Conservation (phyloP, 2,329 filamentous ascomycete species). For the Zasmidium citrigriseum region DNA sequence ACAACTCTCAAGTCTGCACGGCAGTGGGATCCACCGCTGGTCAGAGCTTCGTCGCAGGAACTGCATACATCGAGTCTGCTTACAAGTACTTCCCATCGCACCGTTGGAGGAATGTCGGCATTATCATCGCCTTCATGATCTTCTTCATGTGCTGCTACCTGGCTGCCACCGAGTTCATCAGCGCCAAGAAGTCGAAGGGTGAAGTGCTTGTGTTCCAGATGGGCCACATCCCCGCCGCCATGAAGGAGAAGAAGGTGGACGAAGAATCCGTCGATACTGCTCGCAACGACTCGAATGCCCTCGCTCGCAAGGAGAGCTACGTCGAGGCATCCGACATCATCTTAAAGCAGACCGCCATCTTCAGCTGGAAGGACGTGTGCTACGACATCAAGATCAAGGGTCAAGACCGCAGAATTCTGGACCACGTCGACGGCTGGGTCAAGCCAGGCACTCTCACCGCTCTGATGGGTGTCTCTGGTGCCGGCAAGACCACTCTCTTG, state of each 20-base stretch:
- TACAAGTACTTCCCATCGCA: constrained; percentile 39
- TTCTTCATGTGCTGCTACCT: constrained; percentile 46
- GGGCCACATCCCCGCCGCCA: constrained; percentile 50
- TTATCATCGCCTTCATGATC: constrained; percentile 48
- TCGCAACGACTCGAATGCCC: constrained; percentile 10
- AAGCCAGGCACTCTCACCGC: constrained; percentile 89
- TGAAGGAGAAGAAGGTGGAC: constrained; percentile 49
- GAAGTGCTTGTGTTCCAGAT: constrained; percentile 53
- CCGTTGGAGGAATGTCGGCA: constrained; percentile 52
- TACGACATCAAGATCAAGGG: constrained; percentile 79
- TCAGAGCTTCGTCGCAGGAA: constrained; percentile 40
- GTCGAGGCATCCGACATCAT: constrained; percentile 48
- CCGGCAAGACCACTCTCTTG: constrained; percentile 90
- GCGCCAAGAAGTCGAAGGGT: constrained; percentile 53
- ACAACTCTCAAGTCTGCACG: constrained; percentile 40
- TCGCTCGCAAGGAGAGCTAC: constrained; percentile 38
- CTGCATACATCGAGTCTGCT: constrained; percentile 35
- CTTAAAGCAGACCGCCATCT: constrained; percentile 71
- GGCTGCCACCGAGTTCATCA: constrained; percentile 48
- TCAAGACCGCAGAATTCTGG: constrained; percentile 72
- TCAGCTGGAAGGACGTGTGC: constrained; percentile 83
- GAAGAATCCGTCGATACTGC: constrained; percentile 32
- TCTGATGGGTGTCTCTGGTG: constrained; percentile 87
- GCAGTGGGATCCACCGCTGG: constrained; percentile 46
- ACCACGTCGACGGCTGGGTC: constrained; percentile 89